Base-by-base conservation (phyloP, 345 rosid species). In the Schrenkiella parvula region DNA sequence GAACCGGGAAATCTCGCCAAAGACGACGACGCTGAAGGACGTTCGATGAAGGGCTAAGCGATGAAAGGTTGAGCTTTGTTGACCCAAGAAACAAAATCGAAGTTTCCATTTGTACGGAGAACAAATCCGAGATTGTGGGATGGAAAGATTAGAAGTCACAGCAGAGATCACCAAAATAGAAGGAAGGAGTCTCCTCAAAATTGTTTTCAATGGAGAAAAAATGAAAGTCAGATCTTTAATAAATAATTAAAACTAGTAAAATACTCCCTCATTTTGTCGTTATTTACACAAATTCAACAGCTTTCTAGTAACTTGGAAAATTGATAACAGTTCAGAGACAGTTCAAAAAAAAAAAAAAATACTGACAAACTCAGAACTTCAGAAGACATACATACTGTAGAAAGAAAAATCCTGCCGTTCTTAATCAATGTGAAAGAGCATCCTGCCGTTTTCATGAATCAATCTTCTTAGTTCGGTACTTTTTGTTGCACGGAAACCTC, bases 71-170 rank as follows among this genome's bases (percentile, higher is more conserved):
- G 15, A 46, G 54, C 32, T 76, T 76, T 55, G 75, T 55, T 55
- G 79, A 76, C 11, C 70, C 71, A 34, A 64, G 14, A 26, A 76
- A 63, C 66, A 71, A 70, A 55, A 63, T 23, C 31, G 80, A 64
- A 54, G 71, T 54, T 55, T 76, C 80, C 80, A 76, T 76, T 35
- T 9, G 39, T 21, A 41, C 29, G 5, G 55, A 59, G 54, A 19
- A 12, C 25, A 68, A 25, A 61, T 32, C 43, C 19, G 32, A 75
- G 26, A 15, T 39, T 32, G 68, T 48, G 50, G 51, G 62, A 31
- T 14, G 37, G 35, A 67, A 37, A 8, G 14, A 12, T 14, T 28
- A 17, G 68, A 41, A 72, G 28, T 35, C n/a, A 35, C 18, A 8
- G 17, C 1, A 61, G 41, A 59, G 54, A 62, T 62, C 63, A 14